Evolutionary conservation across 2,329 filamentous ascomycete genomes (phyloP), one percentile per base, ranked within the genome.

Genomic region (Thelonectria blattea): DNA sequence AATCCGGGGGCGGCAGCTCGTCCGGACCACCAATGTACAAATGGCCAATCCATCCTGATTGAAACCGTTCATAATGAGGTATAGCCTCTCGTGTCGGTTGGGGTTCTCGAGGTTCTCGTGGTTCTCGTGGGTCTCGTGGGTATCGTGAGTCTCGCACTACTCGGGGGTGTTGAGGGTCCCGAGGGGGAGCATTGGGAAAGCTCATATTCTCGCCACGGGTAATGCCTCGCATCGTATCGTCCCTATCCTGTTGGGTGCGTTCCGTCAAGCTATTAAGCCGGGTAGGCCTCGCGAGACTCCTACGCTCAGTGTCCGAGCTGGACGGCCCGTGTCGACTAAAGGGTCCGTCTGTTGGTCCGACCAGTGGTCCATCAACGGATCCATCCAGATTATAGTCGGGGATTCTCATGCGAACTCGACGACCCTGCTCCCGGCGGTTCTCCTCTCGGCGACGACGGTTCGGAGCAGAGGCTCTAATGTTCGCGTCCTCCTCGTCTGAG

Each of bases 401-500:
- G 3, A 70, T 62, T 53, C 65, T 62, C 43, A 64, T 34, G 10
- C 62, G 65, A 43, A 64, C 62, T 32, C 62, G 61, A 24, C 63
- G 58, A 39, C 57, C 15, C 24, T 62, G 58, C 15, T 61, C 56
- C 43, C 61, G 61, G 10, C 61, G 70, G 6, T 52, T 61, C 41
- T 63, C 64, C 43, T 65, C 60, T 9, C 62, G 70, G 6, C 56
- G 61, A 42, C 64, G 65, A n/a, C 59, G 53, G 39, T 55, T 52
- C 6, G 45, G 24, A 34, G 68, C 56, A 11, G 63, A 51, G 10
- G 74, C 76, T 11, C 76, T 73, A n/a, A 77, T 74, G 11, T 82
- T 81, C 8, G 84, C 81, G 7, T 78, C 79, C 47, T 87, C 83
- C 3, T 79, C 80, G 52, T 87, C 86, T 1, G 83, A 85, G 50